Conservation (phyloP, 2,329 filamentous ascomycete genomes). For the Rhexocercosporidium sp. region DNA sequence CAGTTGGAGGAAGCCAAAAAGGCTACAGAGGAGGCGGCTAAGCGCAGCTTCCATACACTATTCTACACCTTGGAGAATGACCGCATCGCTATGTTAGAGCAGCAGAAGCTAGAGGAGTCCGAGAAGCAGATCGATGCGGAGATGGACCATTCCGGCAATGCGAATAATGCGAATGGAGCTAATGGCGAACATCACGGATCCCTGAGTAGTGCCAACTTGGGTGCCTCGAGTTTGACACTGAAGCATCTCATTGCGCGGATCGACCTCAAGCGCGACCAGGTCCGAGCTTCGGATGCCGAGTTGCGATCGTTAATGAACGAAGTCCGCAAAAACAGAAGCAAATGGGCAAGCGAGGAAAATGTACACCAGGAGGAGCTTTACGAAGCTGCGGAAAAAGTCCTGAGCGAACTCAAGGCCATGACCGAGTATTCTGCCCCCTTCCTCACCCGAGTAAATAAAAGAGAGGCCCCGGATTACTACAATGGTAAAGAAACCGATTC, state of each 20-base stretch:
- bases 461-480: conserved; percentile 96
- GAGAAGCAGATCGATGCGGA: conserved; percentile 96
- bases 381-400: conserved; percentile 93
- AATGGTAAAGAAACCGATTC: conserved; percentile 70
- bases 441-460: conserved; percentile 91
- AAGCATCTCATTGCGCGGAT: conserved; percentile 97
- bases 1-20: conserved; percentile 91
- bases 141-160: conserved; percentile 72
- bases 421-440: conserved; percentile 98
- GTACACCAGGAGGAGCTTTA: conserved; percentile 98
- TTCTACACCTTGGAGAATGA: conserved; percentile 97
- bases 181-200: conserved; percentile 78
- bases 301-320: conserved; percentile 93
- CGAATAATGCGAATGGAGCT: conserved; percentile 54
- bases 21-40: conserved; percentile 86
- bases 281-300: conserved; percentile 91
- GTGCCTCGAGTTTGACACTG: conserved; percentile 91
- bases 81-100: conserved; percentile 94
- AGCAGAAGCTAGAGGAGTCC: conserved; percentile 94
- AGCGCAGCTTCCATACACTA: conserved; percentile 87
- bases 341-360: conserved; percentile 98
- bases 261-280: conserved; percentile 88
- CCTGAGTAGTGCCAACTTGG: conserved; percentile 90
- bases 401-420: conserved; percentile 95
- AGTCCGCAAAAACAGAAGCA: conserved; percentile 95